phyloP scores from a whole-genome alignment of 108 stramenopile species.

The Licmophora abbreviata region DNA sequence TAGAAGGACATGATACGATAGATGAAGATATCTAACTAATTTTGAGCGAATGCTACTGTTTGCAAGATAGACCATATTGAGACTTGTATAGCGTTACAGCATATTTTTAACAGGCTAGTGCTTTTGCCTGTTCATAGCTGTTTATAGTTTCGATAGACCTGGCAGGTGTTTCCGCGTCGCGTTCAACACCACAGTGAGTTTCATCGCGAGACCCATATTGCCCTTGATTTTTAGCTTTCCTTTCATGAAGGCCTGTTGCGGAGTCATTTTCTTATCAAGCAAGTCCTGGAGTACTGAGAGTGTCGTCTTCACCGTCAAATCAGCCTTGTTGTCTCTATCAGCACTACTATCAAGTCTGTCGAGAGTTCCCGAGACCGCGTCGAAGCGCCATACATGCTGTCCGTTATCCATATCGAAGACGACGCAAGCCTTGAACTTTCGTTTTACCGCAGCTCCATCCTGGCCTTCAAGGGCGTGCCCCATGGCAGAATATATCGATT shows the following conservation, averaged over 20 bases:
- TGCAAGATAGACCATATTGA: too few relatives aligned
- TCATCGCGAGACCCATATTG: constrained; percentile 80
- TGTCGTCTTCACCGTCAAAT: constrained; percentile 25
- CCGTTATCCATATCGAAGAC: constrained; percentile 14
- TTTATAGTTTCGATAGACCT: too few relatives aligned
- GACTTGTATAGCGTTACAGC: too few relatives aligned
- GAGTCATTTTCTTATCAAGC: constrained; percentile 32
- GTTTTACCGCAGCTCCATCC: constrained; percentile 8
- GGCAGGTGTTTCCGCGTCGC: constrained; percentile 65
- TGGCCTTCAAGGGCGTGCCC: constrained; percentile 15
- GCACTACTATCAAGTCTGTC: constrained; percentile 11
- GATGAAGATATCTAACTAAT: too few relatives aligned
- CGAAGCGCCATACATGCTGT: neutral
- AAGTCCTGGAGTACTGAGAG: constrained; percentile 25
- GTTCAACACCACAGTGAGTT: constrained; percentile 58
- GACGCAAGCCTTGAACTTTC: constrained; percentile 36
- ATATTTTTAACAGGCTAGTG: too few relatives aligned
- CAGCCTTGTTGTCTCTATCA: constrained; percentile 6
- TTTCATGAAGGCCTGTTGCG: constrained; percentile 53
- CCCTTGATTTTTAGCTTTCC: constrained; percentile 72
- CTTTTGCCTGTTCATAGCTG: too few relatives aligned
- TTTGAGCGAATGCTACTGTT: too few relatives aligned
- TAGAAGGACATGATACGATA: too few relatives aligned
- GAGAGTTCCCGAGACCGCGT: constrained; percentile 5
- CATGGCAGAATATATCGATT: constrained; percentile 27